Base-by-base conservation (phyloP, 1,284 basidiomycete genomes). In the Papiliotrema nemorosa region DNA sequence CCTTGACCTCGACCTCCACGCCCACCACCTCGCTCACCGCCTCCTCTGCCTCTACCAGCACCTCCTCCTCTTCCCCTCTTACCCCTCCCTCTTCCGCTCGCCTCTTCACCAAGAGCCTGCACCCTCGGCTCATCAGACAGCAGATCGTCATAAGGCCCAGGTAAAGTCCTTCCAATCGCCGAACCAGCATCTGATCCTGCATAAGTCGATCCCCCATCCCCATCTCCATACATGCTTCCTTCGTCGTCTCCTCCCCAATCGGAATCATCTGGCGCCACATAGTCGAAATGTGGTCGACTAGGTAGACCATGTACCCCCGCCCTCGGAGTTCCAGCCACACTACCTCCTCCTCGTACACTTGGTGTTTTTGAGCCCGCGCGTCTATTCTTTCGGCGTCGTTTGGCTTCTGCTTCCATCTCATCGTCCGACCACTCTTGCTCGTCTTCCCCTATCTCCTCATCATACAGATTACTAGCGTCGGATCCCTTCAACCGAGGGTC, bases 341-440 rank as follows among this genome's bases (percentile, higher is more conserved):
- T 20, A 16, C 35, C 38, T 2, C 46, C 38, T 1, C 45, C 48
- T 33, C 20, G 36, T 33, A 18, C 49, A 33, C 47, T 44, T 18
- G 37, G 37, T 18, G 47, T 26, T 20, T 25, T 29, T 3, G 37
- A 41, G 4, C 38, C 27, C 5, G 29, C 36, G 43, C 49, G 29
- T 34, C 45, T 49, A 24, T 53, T 53, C 55, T 78, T 78, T 3
- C 63, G 50, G 24, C 69, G 59, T 40, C 70, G 60, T 62, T 76
- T 78, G 27, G 78, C 78, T 41, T 74, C 75, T 5, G 73, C 74
- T 57, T 81, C 80, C 16, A 72, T 72, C 63, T 81, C 80, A 52
- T 81, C 80, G 57, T 81, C 80, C 25, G 70, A 75, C 69, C 78
- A 81, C 57, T 81, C 80, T 47, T 75, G 67, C 63, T 81, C 80